phyloP scores from a whole-genome alignment of 148 eudicot species.

The Amaranthus cruentus region DNA sequence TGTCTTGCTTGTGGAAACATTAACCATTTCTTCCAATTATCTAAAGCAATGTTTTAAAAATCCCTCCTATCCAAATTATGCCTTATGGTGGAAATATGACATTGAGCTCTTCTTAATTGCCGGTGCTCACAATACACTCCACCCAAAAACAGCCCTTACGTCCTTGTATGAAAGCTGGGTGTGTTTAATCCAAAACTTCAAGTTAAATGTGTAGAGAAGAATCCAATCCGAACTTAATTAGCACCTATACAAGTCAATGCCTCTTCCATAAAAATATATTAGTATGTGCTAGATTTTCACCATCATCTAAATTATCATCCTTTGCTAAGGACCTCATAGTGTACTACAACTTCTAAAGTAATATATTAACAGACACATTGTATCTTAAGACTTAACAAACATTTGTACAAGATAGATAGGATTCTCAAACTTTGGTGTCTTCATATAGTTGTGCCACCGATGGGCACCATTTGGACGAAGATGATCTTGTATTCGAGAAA shows the following conservation, averaged over 20 bases:
- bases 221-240: background rate
- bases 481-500: conserved; percentile 73
- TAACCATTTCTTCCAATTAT: too few relatives aligned
- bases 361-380: too few relatives aligned
- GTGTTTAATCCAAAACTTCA: background rate
- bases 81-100: background rate
- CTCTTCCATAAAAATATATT: too few relatives aligned
- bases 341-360: background rate
- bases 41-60: too few relatives aligned
- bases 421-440: conserved; percentile 62
- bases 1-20: too few relatives aligned
- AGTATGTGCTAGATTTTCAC: background rate
- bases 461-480: conserved; percentile 91
- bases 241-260: background rate
- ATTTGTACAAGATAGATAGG: conserved; percentile 4
- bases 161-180: background rate
- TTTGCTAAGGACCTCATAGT: background rate
- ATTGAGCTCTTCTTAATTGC: background rate
- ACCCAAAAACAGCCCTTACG: background rate
- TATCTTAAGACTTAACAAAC: background rate
- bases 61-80: too few relatives aligned
- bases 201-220: background rate
- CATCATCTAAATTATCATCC: background rate
- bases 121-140: too few relatives aligned
- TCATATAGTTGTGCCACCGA: conserved; percentile 93